These are phyloP conservation scores for Mycena kentingensis DNA, from an alignment of 768 basidiomycete species.

Conservation along the genomic window DNA sequence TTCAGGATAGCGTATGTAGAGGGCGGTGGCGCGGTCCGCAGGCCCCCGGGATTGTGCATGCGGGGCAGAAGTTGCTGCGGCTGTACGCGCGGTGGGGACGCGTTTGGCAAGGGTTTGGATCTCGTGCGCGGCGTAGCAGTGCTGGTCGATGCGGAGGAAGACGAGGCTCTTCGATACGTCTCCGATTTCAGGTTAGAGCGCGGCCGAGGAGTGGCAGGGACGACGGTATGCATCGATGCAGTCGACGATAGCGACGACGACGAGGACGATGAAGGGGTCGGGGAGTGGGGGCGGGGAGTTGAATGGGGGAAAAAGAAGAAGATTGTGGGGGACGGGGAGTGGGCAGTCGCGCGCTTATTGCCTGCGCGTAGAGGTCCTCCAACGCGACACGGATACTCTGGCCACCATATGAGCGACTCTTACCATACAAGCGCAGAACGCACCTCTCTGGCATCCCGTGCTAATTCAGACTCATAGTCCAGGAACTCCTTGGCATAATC, in stretches of 20 bases:
- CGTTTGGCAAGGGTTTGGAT: slow-evolving; percentile 34
- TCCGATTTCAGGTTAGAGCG: slow-evolving; percentile 27
- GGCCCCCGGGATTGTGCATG: slow-evolving; percentile 23
- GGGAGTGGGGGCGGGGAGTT: slow-evolving; percentile 37
- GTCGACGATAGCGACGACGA: slow-evolving; percentile 75
- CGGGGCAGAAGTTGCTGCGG: slow-evolving; percentile 12
- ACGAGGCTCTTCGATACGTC: slow-evolving; percentile 27
- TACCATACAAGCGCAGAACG: slow-evolving; percentile 18
- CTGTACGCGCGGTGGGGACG: slow-evolving; percentile 23
- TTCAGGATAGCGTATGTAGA: slow-evolving; percentile 47
- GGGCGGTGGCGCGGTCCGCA: slow-evolving; percentile 25
- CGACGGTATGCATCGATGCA: slow-evolving; percentile 70
- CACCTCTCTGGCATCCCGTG: slow-evolving; percentile 54
- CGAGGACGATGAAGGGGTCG: slow-evolving; percentile 57
- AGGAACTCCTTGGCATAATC: slow-evolving; percentile 78
- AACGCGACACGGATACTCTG: slow-evolving; percentile 46
- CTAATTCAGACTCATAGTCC: slow-evolving; percentile 69
- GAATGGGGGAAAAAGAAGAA: slow-evolving; percentile 40
- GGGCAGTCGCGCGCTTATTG: slow-evolving; percentile 37
- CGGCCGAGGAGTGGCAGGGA: slow-evolving; percentile 50
- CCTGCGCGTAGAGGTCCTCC: slow-evolving; percentile 41
- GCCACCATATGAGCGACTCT: slow-evolving; percentile 10
- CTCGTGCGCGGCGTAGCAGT: slow-evolving; percentile 43
- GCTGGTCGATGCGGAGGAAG: slow-evolving; percentile 37
- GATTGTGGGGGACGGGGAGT: slow-evolving; percentile 26